Evolutionary conservation across 1,284 basidiomycete species (phyloP).

Genomic region (Ganoderma leucocontextum): DNA sequence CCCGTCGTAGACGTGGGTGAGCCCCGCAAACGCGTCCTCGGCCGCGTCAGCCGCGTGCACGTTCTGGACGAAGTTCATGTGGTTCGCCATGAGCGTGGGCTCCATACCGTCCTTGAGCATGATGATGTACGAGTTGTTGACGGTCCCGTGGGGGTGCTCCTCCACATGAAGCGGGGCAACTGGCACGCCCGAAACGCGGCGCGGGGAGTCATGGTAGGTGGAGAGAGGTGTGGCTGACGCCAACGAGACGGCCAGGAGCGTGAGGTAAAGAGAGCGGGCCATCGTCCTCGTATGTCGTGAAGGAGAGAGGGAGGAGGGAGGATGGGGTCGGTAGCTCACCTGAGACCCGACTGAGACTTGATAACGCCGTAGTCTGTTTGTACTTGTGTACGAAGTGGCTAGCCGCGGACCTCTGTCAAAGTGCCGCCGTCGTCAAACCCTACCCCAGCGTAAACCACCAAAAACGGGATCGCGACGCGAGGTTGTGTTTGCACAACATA

Average conservation of each 20-base stretch:
- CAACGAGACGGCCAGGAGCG: slow-evolving; percentile 53
- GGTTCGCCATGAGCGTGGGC: slow-evolving; percentile 67
- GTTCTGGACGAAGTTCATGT: slow-evolving; percentile 75
- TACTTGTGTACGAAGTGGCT: slow-evolving; percentile 34
- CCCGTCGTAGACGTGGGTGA: slow-evolving; percentile 78
- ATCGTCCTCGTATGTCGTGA: slow-evolving; percentile 47
- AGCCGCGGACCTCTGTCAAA: background rate
- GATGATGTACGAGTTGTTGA: slow-evolving; percentile 93
- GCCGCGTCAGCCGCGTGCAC: slow-evolving; percentile 64
- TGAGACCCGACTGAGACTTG: slow-evolving; percentile 19
- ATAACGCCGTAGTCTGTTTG: slow-evolving; percentile 41
- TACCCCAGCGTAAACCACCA: slow-evolving; percentile 6
- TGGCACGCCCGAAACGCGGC: slow-evolving; percentile 52
- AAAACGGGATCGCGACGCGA: slow-evolving; percentile 9
- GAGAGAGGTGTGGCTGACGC: slow-evolving; percentile 70
- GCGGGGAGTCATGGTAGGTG: slow-evolving; percentile 51
- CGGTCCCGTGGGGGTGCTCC: slow-evolving; percentile 71
- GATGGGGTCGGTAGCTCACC: slow-evolving; percentile 8
- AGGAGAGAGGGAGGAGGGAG: slow-evolving; percentile 19
- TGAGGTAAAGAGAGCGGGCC: slow-evolving; percentile 48
- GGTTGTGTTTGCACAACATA: background rate
- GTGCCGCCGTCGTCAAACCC: background rate
- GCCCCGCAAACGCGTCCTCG: slow-evolving; percentile 51
- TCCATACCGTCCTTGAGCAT: slow-evolving; percentile 81
- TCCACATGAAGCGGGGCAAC: slow-evolving; percentile 63